phyloP scores from a whole-genome alignment of 805 yeast species.

The Metschnikowia picachoensis region DNA sequence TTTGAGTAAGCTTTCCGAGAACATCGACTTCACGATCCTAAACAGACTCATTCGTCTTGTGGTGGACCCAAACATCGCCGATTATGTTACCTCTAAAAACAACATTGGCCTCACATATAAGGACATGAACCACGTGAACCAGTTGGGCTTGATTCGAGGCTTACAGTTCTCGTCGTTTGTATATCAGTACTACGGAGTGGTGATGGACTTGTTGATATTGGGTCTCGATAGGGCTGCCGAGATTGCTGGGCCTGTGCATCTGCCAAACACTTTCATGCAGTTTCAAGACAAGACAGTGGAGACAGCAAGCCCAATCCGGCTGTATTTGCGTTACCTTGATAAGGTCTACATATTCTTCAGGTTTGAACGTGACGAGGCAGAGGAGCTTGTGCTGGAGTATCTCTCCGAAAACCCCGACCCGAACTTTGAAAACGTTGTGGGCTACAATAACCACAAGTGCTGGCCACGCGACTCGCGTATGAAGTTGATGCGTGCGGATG shows the following conservation, averaged over 20 bases:
- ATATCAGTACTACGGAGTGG: constrained; percentile 84
- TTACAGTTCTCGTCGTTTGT: constrained; percentile 87
- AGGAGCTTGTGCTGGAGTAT: constrained; percentile 70
- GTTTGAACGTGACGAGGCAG: constrained; percentile 68
- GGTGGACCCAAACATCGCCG: constrained; percentile 89
- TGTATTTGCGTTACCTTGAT: constrained; percentile 82
- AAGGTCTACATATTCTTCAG: constrained; percentile 75
- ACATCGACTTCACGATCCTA: constrained; percentile 80
- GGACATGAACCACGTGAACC: constrained; percentile 93
- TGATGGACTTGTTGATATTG: constrained; percentile 72
- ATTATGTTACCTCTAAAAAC: constrained; percentile 88
- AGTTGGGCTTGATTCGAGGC: constrained; percentile 84
- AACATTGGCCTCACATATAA: constrained; percentile 79
- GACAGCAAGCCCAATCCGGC: constrained; percentile 66
- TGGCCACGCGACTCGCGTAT: constrained; percentile 95
- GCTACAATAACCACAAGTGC: constrained; percentile 83
- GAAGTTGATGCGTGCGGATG: constrained; percentile 88
- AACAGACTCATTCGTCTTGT: constrained; percentile 77
- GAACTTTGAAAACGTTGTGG: constrained; percentile 78
- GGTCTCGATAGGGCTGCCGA: constrained; percentile 87
- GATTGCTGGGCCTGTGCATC: constrained; percentile 70
- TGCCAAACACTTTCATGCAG: constrained; percentile 77
- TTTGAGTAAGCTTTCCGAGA: constrained; percentile 69
- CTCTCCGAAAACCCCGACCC: constrained; percentile 89
- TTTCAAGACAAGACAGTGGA: constrained; percentile 59